Percentiles rank a stretch among this genome's conserved stretches.
These are phyloP conservation scores for Chaetomium globosum DNA, from an alignment of 2,329 filamentous ascomycete genomes.

Conservation along the genomic window DNA sequence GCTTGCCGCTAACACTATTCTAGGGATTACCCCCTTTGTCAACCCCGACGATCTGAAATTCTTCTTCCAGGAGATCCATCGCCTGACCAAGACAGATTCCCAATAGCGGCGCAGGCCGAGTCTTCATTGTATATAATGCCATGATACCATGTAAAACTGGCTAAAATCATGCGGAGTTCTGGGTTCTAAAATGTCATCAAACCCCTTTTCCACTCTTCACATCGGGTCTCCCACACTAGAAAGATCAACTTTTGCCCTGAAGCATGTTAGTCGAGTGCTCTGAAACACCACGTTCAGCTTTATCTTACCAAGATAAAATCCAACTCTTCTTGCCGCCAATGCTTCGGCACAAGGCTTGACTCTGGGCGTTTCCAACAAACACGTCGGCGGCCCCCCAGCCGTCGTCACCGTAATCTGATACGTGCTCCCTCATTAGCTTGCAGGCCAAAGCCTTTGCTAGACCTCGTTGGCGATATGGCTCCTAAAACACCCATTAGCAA, in stretches of 20 bases:
- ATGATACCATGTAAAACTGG: slow-evolving; percentile 17
- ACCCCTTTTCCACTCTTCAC: slow-evolving; percentile 12
- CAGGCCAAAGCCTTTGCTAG: slow-evolving; percentile 64
- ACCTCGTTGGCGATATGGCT: slow-evolving; percentile 61
- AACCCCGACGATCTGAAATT: slow-evolving; percentile 91
- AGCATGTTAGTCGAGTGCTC: slow-evolving; percentile 6
- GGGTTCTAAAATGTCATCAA: not conserved
- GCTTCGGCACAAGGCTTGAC: slow-evolving; percentile 63
- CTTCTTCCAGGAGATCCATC: slow-evolving; percentile 90
- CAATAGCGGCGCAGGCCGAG: slow-evolving; percentile 26
- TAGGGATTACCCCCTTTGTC: slow-evolving; percentile 91
- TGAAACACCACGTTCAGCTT: not conserved
- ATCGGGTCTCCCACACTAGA: slow-evolving; percentile 22
- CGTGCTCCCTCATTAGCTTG: slow-evolving; percentile 59
- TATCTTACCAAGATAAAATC: slow-evolving; percentile 61
- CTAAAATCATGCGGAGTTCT: slow-evolving; percentile 2
- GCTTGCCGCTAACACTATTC: slow-evolving; percentile 4
- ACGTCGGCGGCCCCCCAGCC: slow-evolving; percentile 67
- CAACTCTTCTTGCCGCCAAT: slow-evolving; percentile 60
- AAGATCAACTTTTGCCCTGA: slow-evolving; percentile 33
- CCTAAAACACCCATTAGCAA: slow-evolving; percentile 53
- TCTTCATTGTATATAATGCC: slow-evolving; percentile 9
- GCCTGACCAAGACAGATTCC: slow-evolving; percentile 54
- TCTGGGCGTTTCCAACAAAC: slow-evolving; percentile 60
- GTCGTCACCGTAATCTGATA: slow-evolving; percentile 50